A percentile compares a stretch with the other conserved stretches of the same genome.
Conservation (phyloP, 768 basidiomycete genomes). For the Trametes cubensis region DNA sequence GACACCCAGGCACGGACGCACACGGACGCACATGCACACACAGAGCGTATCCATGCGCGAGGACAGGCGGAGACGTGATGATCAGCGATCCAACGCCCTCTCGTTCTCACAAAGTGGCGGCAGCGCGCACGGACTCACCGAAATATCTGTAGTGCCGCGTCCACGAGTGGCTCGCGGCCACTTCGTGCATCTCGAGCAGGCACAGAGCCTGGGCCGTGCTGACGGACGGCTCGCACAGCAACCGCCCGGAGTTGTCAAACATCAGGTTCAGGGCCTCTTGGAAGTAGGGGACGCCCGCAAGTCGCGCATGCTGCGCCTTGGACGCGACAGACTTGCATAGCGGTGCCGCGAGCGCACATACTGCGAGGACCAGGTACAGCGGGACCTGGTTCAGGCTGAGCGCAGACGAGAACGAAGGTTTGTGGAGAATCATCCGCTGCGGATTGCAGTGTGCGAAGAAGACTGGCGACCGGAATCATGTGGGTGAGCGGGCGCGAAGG, state of each 20-base stretch:
- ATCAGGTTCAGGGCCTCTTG: slow-evolving; percentile 67
- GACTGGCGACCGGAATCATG: slow-evolving; percentile 44
- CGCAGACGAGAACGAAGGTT: slow-evolving; percentile 70
- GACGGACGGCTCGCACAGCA: slow-evolving; percentile 64
- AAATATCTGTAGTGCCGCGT: slow-evolving; percentile 44
- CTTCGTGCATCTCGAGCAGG: slow-evolving; percentile 66
- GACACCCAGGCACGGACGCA: slow-evolving; percentile 11
- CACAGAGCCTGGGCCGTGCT: slow-evolving; percentile 77
- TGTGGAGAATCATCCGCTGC: slow-evolving; percentile 74
- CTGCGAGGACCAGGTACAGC: slow-evolving; percentile 66
- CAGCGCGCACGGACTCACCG: slow-evolving; percentile 39
- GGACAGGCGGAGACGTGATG: background rate
- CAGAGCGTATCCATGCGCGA: background rate
- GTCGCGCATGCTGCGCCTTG: slow-evolving; percentile 49
- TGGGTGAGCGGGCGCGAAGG: slow-evolving; percentile 16
- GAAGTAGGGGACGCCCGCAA: slow-evolving; percentile 43
- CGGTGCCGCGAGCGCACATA: slow-evolving; percentile 80
- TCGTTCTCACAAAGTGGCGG: no score
- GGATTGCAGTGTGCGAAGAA: slow-evolving; percentile 86
- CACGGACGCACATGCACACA: background rate
- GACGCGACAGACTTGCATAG: slow-evolving; percentile 68
- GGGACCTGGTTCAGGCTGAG: slow-evolving; percentile 72
- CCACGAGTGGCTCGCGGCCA: slow-evolving; percentile 36
- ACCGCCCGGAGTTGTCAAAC: slow-evolving; percentile 69
- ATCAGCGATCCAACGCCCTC: slow-evolving; percentile 6